Evolutionary conservation across 23 red algal species (phyloP), one percentile per base, ranked within the genome.

Genomic region (Cyanidiococcus yangmingshanensis): DNA sequence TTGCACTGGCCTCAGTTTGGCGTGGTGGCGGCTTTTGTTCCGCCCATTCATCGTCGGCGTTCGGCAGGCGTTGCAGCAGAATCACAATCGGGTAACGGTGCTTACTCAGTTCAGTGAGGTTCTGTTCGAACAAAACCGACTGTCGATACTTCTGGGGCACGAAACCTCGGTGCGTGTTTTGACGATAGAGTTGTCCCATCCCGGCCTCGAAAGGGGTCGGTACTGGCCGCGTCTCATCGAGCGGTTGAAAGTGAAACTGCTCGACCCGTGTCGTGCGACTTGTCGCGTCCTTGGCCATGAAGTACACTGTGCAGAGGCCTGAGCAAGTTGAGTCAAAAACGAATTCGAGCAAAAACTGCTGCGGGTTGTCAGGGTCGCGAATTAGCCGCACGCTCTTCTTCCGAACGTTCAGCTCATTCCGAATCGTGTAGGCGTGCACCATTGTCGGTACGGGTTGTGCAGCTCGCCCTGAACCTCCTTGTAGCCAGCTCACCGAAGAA

Each of bases 31-130:
- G 68, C 82, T 27, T 25, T 7, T 54, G 76, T 81, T 24, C 68
- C 68, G 21, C 2, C 0, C 25, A 1, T 1, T 0, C 25, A 37
- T 1, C 68, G 0, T 1, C 75, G 0, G 37, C 75, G 12, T 15
- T 24, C 38, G 18, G 37, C 0, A 25, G 1, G 0, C 21, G 35
- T 45, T 82, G 82, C 41, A 91, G 59, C 34, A 74, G 36, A 40
- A 91, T 86, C 38, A 91, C 78, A 29, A 91, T 26, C 26, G 89
- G 89, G 58, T 84, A 90, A 1, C 45, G 33, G 7, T 37, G 15
- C 21, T 59, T 79, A 26, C 36, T 21, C 12, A 54, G 45, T 54
- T 54, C 21, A 21, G 45, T 21, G 12, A 21, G 45, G 45, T 54
- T 54, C 45, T 54, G 45, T 54, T 54, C 45, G 54, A 75, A 67